Conservation (phyloP, 2,329 filamentous ascomycete genomes). For the Pestalotiopsis sp. region DNA sequence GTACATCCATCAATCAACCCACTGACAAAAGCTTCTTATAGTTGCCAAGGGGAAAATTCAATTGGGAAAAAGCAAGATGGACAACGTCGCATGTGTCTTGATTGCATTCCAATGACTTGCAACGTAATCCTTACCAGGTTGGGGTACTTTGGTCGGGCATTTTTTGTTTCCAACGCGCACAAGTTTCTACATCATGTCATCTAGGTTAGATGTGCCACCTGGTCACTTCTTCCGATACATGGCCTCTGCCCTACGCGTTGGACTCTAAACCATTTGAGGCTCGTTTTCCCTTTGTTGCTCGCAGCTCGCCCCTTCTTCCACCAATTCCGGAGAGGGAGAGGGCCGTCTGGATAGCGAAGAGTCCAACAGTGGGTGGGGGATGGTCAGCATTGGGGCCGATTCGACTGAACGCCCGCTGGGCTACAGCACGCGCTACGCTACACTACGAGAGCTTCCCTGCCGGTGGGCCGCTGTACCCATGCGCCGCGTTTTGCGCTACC, state of each 20-base stretch:
- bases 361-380: background rate
- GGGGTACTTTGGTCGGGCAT: background rate
- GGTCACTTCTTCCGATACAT: background rate
- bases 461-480: conserved; percentile 3
- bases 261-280: background rate
- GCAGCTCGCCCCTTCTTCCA: background rate
- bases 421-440: background rate
- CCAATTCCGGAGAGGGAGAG: background rate
- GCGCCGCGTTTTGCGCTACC: conserved; percentile 1
- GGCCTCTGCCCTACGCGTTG: background rate
- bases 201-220: background rate
- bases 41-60: background rate
- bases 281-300: background rate
- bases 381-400: background rate
- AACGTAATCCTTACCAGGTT: background rate
- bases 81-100: background rate
- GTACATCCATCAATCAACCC: background rate
- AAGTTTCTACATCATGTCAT: background rate
- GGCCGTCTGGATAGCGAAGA: background rate
- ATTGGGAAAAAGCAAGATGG: background rate
- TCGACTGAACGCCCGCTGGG: background rate
- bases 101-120: background rate
- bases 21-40: background rate
- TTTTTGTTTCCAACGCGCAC: background rate
- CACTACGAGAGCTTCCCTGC: conserved; percentile 3